Conservation (phyloP, 139 green algal genomes). For the Dunaliella primolecta region DNA sequence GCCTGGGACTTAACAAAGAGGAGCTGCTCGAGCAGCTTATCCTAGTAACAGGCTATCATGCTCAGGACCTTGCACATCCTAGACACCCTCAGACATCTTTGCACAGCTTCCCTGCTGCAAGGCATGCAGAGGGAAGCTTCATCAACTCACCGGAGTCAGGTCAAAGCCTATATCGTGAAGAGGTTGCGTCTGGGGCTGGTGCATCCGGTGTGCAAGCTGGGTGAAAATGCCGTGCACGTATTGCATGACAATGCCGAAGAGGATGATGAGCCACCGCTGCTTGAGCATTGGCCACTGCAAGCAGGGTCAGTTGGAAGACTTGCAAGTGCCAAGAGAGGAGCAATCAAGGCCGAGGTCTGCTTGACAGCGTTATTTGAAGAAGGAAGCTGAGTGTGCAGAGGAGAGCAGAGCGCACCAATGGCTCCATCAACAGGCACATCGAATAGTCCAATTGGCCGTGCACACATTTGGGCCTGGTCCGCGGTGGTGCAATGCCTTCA, state of each 20-base stretch:
- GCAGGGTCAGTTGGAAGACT: not conserved
- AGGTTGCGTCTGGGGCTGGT: slow-evolving; percentile 60
- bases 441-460: no score
- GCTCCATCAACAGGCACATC: no score
- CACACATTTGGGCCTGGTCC: no score
- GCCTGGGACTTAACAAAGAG: no score
- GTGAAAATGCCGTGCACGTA: slow-evolving; percentile 90
- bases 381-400: not conserved
- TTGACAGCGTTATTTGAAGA: not conserved
- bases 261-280: slow-evolving; percentile 68
- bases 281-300: slow-evolving; percentile 74
- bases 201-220: slow-evolving; percentile 79
- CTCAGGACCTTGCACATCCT: no score
- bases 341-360: not conserved
- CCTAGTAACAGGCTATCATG: no score
- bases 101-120: no score
- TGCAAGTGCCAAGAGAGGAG: not conserved
- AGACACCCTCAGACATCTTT: no score
- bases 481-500: no score
- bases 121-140: no score
- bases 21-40: no score
- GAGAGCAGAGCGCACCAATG: not conserved
- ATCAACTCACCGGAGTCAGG: slow-evolving; percentile 65
- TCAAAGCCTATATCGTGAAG: slow-evolving; percentile 78
- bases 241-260: slow-evolving; percentile 76